phyloP scores from a whole-genome alignment of 2,329 filamentous ascomycete species.

The Beauveria brongniartii region DNA sequence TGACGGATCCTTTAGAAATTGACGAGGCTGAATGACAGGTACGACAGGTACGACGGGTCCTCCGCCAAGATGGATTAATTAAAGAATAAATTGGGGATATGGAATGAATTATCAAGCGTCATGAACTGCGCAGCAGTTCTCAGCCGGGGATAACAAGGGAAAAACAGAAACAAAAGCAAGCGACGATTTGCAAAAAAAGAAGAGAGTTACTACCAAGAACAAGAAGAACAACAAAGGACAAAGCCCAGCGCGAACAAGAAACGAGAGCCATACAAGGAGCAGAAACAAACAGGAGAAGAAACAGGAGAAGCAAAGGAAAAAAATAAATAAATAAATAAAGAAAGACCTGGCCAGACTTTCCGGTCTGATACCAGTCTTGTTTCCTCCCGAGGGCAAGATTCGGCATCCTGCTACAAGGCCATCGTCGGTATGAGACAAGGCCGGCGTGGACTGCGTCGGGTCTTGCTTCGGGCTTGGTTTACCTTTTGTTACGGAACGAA shows the following conservation, averaged over 20 bases:
- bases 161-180: not conserved
- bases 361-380: constrained; percentile 3
- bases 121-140: constrained; percentile 1
- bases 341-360: not conserved
- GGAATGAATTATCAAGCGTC: not conserved
- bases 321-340: too few species aligned
- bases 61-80: not conserved
- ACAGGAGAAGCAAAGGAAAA: not conserved
- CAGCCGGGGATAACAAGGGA: not conserved
- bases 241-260: not conserved
- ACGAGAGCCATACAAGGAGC: not conserved
- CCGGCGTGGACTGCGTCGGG: too few species aligned
- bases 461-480: too few species aligned
- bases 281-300: not conserved
- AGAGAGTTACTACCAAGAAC: not conserved
- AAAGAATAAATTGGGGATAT: not conserved
- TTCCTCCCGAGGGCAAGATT: not conserved
- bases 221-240: not conserved
- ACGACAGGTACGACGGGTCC: too few species aligned
- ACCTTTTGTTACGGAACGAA: too few species aligned
- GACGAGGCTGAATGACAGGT: too few species aligned
- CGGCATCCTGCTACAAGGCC: not conserved
- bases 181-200: too few species aligned
- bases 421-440: not conserved
- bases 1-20: not conserved